phyloP scores from a whole-genome alignment of 2,329 filamentous ascomycete genomes.

The Neoscytalidium dimidiatum region DNA sequence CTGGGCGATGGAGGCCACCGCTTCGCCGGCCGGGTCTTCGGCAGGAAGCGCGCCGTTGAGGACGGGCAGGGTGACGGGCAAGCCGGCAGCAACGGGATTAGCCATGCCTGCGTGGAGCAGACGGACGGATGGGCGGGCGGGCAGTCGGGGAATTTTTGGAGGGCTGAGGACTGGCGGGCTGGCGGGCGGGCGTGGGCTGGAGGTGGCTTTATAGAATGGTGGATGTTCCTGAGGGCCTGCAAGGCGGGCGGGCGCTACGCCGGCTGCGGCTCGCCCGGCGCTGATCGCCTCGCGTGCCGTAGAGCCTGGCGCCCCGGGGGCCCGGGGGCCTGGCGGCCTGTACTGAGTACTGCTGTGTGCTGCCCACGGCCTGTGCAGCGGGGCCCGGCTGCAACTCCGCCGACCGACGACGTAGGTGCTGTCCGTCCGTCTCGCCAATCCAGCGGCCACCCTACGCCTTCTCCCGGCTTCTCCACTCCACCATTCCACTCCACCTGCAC shows the following conservation, averaged over 20 bases:
- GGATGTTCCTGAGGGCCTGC: conserved; percentile 1
- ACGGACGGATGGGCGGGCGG: neutral
- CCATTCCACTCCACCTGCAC: neutral
- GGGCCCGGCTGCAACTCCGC: neutral
- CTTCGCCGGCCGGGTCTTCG: conserved; percentile 37
- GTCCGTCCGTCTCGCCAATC: neutral
- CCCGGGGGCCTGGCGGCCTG: too few species aligned
- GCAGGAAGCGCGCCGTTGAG: conserved; percentile 23
- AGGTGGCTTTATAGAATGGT: neutral
- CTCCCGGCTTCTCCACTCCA: neutral
- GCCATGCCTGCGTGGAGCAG: neutral
- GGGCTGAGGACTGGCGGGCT: neutral
- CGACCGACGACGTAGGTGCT: conserved; percentile 3
- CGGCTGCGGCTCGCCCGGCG: neutral
- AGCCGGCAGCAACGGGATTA: neutral
- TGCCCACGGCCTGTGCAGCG: neutral
- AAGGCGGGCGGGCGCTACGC: neutral
- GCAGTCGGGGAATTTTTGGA: neutral
- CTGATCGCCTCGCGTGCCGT: neutral
- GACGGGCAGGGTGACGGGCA: neutral
- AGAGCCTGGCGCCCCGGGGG: neutral
- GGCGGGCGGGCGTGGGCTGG: neutral
- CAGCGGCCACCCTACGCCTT: neutral
- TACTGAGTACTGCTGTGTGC: too few species aligned
- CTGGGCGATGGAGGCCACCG: conserved; percentile 39